Evolutionary conservation across 306 rosid species (phyloP).

Genomic region (Prunus padus): DNA sequence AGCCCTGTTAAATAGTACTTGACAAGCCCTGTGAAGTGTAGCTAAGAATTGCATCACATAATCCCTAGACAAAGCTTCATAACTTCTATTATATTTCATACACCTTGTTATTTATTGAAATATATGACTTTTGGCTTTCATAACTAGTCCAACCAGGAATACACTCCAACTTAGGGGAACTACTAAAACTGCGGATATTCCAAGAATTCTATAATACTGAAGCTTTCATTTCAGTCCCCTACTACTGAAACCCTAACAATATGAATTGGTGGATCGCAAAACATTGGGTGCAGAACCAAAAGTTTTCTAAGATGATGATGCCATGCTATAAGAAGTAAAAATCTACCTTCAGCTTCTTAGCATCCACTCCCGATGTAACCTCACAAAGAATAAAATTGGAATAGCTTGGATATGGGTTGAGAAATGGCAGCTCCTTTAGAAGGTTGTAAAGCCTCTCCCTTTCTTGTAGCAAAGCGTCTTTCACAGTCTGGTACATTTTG

Average conservation of each 20-base stretch:
- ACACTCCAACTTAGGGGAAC: neutral
- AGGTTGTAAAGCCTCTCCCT: slow-evolving; percentile 68
- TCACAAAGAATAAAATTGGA: slow-evolving; percentile 94
- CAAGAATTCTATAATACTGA: neutral
- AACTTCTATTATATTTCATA: neutral
- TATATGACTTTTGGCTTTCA: neutral
- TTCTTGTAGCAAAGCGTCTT: slow-evolving; percentile 76
- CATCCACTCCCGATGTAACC: slow-evolving; percentile 77
- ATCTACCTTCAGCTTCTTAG: slow-evolving; percentile 85
- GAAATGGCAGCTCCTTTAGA: slow-evolving; percentile 70
- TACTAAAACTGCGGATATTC: neutral
- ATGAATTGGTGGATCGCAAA: neutral
- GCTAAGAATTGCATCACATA: neutral
- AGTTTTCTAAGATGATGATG: neutral
- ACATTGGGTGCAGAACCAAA: neutral
- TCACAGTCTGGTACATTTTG: slow-evolving; percentile 61
- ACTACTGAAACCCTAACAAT: neutral
- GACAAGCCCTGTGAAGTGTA: neutral
- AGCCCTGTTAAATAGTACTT: neutral
- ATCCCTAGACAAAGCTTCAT: neutral
- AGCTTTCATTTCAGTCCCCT: neutral
- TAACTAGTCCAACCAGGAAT: too few relatives aligned
- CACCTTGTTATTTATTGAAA: neutral
- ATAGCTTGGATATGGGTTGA: slow-evolving; percentile 79
- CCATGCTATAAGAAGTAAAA: neutral